Evolutionary conservation across 768 basidiomycete genomes (phyloP), one percentile per base, ranked within the genome.

Genomic region (Lactarius trivialis): DNA sequence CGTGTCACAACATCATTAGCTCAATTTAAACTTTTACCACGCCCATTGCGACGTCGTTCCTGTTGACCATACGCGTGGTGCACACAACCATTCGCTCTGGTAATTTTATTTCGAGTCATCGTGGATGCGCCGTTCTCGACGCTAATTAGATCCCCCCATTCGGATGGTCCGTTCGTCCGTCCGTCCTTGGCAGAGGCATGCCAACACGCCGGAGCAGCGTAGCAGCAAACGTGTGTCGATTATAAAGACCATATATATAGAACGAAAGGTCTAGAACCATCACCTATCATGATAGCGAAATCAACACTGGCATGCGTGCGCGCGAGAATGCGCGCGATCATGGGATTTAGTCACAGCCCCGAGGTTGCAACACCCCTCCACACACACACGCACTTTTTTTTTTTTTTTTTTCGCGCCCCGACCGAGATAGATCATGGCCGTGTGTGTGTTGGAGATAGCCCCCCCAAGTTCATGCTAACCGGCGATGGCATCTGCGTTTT

Each of bases 201-300:
- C 6, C 45, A 24, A 26, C 45, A 48, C 45, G 12, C 45, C 45
- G 12, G 45, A 45, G 43, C 43, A 45, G 37, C 37, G 7, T 41
- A 45, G 45, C 21, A 24, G 45, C 21, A 2, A 48, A 48, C 45
- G 24, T 48, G 45, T 48, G 45, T 48, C 45, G 45, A 48, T 24
- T 48, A 48, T 24, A 24, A 33, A 26, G 28, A 7, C 43, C 15
- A 4, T 2, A 33, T 33, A 57, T 26, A 45, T 37, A 43, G 5
- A 51, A 30, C 7, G 30, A 43, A 49, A n/a, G 21, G 15, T 32
- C 37, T 14, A 14, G 56, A 48, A 48, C n/a, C 24, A 14, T 26
- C 60, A 19, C 26, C 30, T 37, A 59, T 55, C 53, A 19, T 49
- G 60, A 55, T 55, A 30, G 33, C 33, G 32, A 55, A 48, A 60